Evolutionary conservation across 768 basidiomycete species (phyloP), one percentile per base, ranked within the genome.

Genomic region (Paxillus ammoniavirescens): DNA sequence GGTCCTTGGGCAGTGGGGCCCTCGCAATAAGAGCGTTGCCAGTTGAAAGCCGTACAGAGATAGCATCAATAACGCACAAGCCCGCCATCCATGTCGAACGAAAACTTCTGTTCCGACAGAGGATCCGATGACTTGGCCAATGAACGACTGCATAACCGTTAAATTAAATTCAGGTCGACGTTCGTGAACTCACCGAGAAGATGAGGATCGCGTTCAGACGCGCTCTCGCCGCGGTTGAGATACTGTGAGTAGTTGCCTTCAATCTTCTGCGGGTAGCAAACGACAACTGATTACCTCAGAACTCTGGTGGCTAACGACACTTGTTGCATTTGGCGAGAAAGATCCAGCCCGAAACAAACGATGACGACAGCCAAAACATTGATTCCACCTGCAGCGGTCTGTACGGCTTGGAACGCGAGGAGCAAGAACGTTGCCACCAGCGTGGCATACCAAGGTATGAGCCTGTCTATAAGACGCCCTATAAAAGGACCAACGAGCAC

Each of bases 111-210:
- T 87, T 30, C 89, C 86, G 0, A 86, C 84, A 0, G 87, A 77
- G 0, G 90, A 91, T 15, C 91, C 91, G 70, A 88, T 84, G 9
- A 92, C 87, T 73, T 93, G 90, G 0, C 91, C 91, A 21, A 89
- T 77, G 68, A 91, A 90, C 30, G 87, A 57, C 72, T 76, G 49
- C 23, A 23, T 12, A 21, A 47, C 8, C 44, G 37, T 41, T 48
- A 3, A 35, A 47, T 15, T 17, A 35, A 38, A n/a, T 10, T 18
- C 12, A 26, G 8, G 9, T 1, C 40, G 42, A 18, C 43, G 42
- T 35, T 13, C 2, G 21, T 26, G 14, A 42, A 66, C 78, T 56
- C 63, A 86, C 87, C 2, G 84, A 82, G 49, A 93, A 73, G 43
- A 93, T 80, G 42, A 84, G 75, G 42, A 91, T 78, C 1, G 91